phyloP scores from a whole-genome alignment of 805 yeast genomes.

The Kuraishia capsulata region DNA sequence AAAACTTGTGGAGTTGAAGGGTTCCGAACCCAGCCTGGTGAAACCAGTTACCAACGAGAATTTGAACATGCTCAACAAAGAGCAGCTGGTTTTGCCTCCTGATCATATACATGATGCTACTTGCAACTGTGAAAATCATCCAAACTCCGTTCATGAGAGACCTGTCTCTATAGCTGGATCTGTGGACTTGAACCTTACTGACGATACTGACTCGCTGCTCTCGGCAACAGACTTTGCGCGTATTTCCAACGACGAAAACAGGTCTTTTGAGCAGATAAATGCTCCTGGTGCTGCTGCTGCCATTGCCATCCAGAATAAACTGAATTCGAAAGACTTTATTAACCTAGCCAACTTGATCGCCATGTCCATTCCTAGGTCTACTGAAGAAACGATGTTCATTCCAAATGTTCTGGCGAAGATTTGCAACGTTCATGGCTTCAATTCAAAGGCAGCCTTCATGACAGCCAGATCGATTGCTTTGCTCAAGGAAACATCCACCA shows the following conservation, averaged over 20 bases:
- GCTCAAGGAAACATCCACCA: slow-evolving; percentile 40
- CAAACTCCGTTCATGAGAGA: slow-evolving; percentile 47
- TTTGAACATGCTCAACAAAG: slow-evolving; percentile 17
- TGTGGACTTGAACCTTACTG: slow-evolving; percentile 40
- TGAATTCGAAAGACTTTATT: slow-evolving; percentile 31
- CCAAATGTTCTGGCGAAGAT: slow-evolving; percentile 64
- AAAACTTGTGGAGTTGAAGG: slow-evolving; percentile 50
- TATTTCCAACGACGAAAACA: slow-evolving; percentile 1
- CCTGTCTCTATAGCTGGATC: slow-evolving; percentile 64
- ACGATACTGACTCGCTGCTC: slow-evolving; percentile 28
- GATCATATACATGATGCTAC: slow-evolving; percentile 38
- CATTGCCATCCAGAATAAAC: slow-evolving; percentile 38
- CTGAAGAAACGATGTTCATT: slow-evolving; percentile 69
- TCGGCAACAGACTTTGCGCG: slow-evolving; percentile 11
- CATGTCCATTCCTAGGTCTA: slow-evolving; percentile 64
- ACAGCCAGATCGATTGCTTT: slow-evolving; percentile 68
- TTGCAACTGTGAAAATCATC: slow-evolving; percentile 45
- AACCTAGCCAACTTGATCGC: slow-evolving; percentile 55
- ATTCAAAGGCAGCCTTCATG: slow-evolving; percentile 58
- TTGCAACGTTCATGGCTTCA: slow-evolving; percentile 63
- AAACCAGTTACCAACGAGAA: slow-evolving; percentile 19
- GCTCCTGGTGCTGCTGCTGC: slow-evolving; percentile 76
- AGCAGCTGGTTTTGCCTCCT: slow-evolving; percentile 12
- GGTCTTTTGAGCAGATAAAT: slow-evolving; percentile 51
- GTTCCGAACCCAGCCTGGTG: slow-evolving; percentile 17